A percentile compares a stretch with the other conserved stretches of the same genome.
Evolutionary conservation across 192 early-diverging fungal species (phyloP).

Genomic region (Coemansia sp.): DNA sequence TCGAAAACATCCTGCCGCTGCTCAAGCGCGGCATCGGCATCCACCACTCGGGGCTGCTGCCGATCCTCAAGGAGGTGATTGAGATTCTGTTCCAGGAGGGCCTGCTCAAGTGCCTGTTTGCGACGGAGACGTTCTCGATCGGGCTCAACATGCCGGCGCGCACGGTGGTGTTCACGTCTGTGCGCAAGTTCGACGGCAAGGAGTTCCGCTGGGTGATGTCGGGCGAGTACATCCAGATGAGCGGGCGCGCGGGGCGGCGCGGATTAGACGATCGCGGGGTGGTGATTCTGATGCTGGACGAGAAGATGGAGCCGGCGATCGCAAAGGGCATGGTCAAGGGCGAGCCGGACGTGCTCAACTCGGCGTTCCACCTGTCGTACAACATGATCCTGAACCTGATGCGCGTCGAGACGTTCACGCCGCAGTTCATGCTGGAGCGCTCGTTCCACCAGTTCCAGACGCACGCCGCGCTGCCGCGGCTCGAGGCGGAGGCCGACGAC

Average conservation of each 20-base stretch:
- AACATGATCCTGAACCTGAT: constrained; percentile 97
- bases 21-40: constrained; percentile 94
- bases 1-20: constrained; percentile 90
- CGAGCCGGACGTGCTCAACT: constrained; percentile 82
- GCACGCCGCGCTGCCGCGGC: constrained; percentile 75
- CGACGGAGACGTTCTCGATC: constrained; percentile 99
- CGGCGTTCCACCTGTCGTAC: constrained; percentile 95
- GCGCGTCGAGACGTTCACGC: constrained; percentile 91
- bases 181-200: constrained; percentile 93
- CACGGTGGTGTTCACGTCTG: constrained; percentile 95
- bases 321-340: constrained; percentile 95
- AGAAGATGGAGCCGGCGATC: constrained; percentile 91
- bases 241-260: constrained; percentile 95
- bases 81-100: constrained; percentile 98
- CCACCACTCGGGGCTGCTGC: constrained; percentile 95
- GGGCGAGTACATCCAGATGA: constrained; percentile 99
- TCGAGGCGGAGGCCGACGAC: constrained; percentile 56
- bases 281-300: constrained; percentile 96
- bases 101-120: constrained; percentile 97
- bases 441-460: constrained; percentile 96
- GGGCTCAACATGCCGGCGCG: constrained; percentile 99
- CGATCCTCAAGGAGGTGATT: constrained; percentile 96
- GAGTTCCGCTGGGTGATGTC: constrained; percentile 80
- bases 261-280: constrained; percentile 97
- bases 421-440: constrained; percentile 90